These are phyloP conservation scores for Fusarium graminum DNA, from an alignment of 2,329 filamentous ascomycete genomes.

Conservation along the genomic window DNA sequence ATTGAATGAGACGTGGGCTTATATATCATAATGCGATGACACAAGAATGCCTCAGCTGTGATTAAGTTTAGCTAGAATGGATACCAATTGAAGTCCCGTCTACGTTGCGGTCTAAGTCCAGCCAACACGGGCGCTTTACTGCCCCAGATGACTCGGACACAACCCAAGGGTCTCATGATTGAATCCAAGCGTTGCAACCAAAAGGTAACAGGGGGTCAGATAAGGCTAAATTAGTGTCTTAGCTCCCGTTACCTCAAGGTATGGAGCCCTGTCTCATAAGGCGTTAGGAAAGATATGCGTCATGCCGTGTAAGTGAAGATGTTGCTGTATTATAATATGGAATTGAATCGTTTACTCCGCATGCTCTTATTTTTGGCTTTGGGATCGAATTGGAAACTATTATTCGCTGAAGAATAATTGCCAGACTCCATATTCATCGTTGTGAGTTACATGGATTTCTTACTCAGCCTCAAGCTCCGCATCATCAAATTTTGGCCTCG, in stretches of 20 bases:
- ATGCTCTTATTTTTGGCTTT: not conserved
- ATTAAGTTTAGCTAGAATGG: not conserved
- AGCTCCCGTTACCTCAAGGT: not conserved
- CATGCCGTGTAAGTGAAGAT: not conserved
- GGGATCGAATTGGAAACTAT: not conserved
- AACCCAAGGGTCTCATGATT: not conserved
- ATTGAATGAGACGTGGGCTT: not conserved
- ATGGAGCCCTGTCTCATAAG: not conserved
- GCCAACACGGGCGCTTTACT: conserved; percentile 2
- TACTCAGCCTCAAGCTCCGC: conserved; percentile 9
- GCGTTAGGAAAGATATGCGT: not conserved
- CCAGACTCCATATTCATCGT: not conserved
- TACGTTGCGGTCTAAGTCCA: not conserved
- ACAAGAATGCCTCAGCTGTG: not conserved
- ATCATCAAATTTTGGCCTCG: not conserved
- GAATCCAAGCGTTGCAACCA: not conserved
- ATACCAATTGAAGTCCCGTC: not conserved
- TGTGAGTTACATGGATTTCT: not conserved
- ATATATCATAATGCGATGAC: conserved; percentile 6
- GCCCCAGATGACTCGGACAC: conserved; percentile 3
- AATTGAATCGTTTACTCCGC: not conserved
- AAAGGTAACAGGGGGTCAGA: not conserved
- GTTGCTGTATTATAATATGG: not conserved
- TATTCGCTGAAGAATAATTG: not conserved
- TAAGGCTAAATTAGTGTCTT: not conserved